Conservation (phyloP, 257 asterid species). For the Plantago ovata region DNA sequence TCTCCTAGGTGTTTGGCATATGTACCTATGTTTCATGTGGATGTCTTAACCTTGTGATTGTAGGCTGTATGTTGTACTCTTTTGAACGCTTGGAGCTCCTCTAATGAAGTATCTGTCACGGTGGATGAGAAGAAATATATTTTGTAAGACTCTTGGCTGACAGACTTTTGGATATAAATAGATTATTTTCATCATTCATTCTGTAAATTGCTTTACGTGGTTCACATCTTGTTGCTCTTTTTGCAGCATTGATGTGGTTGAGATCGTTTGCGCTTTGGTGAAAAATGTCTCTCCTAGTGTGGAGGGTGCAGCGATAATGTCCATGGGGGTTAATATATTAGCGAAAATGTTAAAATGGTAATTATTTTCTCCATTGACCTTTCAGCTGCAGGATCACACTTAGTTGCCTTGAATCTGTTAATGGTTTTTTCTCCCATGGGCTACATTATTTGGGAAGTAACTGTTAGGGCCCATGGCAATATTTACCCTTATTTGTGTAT, state of each 20-base stretch:
- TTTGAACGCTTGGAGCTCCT: constrained; percentile 44
- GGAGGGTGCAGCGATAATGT: constrained; percentile 62
- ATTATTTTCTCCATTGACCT: constrained; percentile 10
- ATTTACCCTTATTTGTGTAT: background rate
- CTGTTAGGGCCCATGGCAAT: no score
- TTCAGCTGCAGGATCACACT: constrained; percentile 6
- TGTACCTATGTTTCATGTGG: background rate
- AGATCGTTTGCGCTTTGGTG: constrained; percentile 64
- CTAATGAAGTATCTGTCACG: constrained; percentile 25
- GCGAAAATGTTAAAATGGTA: constrained; percentile 89
- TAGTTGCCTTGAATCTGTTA: constrained; percentile 10
- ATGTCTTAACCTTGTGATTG: constrained; percentile 1
- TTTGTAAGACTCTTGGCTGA: constrained; percentile 35
- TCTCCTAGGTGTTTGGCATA: background rate
- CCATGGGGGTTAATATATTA: constrained; percentile 74
- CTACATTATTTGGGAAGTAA: background rate
- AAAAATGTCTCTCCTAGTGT: constrained; percentile 57
- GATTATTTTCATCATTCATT: constrained; percentile 8
- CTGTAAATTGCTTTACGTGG: constrained; percentile 12
- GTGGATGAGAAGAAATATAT: constrained; percentile 40
- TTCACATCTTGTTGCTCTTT: constrained; percentile 20
- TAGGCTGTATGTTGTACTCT: constrained; percentile 78
- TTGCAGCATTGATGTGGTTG: constrained; percentile 73
- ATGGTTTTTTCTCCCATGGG: constrained; percentile 1
- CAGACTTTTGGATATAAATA: background rate